A percentile compares a stretch with the other conserved stretches of the same genome.
Conservation (phyloP, 352 stramenopile genomes). For the Globisporangium sylvaticum region DNA sequence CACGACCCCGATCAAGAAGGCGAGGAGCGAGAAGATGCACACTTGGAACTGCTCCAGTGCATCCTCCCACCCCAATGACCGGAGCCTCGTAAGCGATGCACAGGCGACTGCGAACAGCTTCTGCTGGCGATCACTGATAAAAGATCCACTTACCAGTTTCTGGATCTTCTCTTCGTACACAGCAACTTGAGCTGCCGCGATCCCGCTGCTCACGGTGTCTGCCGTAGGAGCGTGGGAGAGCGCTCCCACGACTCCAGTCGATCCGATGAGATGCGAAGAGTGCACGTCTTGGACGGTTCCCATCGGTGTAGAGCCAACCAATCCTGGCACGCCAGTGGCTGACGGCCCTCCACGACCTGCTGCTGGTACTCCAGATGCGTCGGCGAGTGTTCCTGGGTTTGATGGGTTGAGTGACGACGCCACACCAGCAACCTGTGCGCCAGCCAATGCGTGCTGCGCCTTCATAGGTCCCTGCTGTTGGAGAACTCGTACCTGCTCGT, state of each 20-base stretch:
- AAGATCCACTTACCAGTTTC: constrained; percentile 46
- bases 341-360: background rate
- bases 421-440: background rate
- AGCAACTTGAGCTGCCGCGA: constrained; percentile 45
- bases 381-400: background rate
- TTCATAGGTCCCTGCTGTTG: constrained; percentile 20
- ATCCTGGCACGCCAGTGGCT: constrained; percentile 11
- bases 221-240: constrained; percentile 6
- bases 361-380: background rate
- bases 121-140: constrained; percentile 1
- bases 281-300: background rate
- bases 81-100: constrained; percentile 5
- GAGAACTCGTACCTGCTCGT: constrained; percentile 49
- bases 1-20: constrained; percentile 8
- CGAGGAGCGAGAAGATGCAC: constrained; percentile 13
- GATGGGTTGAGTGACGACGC: background rate
- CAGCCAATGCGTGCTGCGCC: background rate
- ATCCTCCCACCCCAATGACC: constrained; percentile 3
- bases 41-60: constrained; percentile 4
- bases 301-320: background rate
- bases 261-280: constrained; percentile 8
- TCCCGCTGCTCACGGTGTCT: constrained; percentile 33
- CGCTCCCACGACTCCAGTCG: background rate
- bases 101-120: constrained; percentile 7
- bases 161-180: constrained; percentile 74